These are phyloP conservation scores for Fragaria iinumae DNA, from an alignment of 306 rosid species.

Conservation along the genomic window DNA sequence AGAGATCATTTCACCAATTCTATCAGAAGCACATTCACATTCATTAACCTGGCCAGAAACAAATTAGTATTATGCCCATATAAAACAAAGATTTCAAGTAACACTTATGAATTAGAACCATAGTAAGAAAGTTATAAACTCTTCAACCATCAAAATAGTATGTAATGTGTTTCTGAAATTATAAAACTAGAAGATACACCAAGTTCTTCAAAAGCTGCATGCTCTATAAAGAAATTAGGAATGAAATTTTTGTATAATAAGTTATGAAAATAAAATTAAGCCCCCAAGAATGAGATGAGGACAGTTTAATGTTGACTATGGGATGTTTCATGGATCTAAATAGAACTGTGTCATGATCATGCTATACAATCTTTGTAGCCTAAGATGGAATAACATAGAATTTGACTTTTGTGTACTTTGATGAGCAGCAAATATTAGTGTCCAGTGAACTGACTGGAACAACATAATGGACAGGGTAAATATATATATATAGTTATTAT, in stretches of 20 bases:
- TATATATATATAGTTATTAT: not conserved
- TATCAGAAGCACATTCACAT: slow-evolving; percentile 62
- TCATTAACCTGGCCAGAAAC: slow-evolving; percentile 56
- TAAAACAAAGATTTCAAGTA: not conserved
- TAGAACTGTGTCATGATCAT: not conserved
- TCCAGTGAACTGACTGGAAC: not conserved
- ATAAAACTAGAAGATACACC: not conserved
- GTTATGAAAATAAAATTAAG: not conserved
- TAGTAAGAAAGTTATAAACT: not conserved
- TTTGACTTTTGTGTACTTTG: not conserved
- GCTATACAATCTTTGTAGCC: not conserved
- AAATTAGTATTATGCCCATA: slow-evolving; percentile 17
- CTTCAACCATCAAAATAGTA: not conserved
- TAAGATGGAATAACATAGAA: not conserved
- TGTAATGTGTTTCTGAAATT: not conserved
- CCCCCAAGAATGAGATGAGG: not conserved
- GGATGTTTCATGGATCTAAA: not conserved
- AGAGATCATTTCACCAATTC: slow-evolving; percentile 67
- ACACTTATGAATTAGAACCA: not conserved
- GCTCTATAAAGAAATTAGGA: not conserved
- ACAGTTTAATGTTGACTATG: not conserved
- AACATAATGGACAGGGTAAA: not conserved
- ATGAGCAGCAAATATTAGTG: not conserved
- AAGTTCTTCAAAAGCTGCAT: not conserved
- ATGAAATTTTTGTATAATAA: not conserved